Conservation (phyloP, 306 rosid genomes). For the Senna tora region DNA sequence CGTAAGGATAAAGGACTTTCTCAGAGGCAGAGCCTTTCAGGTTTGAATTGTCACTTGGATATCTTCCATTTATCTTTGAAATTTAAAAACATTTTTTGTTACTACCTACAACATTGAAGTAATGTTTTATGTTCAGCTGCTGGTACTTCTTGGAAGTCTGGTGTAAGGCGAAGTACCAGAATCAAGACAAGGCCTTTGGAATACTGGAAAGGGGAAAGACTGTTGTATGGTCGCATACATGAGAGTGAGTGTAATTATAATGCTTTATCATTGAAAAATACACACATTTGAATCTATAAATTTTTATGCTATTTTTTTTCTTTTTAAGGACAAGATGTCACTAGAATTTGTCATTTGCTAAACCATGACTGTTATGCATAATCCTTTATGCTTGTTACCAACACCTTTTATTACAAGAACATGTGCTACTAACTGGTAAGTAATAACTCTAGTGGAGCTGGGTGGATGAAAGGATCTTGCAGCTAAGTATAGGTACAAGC, state of each 20-base stretch:
- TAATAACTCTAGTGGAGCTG: background rate
- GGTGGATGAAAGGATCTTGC: background rate
- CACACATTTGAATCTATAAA: background rate
- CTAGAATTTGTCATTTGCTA: background rate
- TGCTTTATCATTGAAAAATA: slow-evolving; percentile 10
- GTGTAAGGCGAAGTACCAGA: slow-evolving; percentile 71
- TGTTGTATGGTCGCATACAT: slow-evolving; percentile 66
- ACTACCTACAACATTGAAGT: background rate
- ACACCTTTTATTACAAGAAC: background rate
- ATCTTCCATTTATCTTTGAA: background rate
- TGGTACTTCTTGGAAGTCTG: slow-evolving; percentile 58
- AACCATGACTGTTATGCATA: slow-evolving; percentile 1
- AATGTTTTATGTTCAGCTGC: slow-evolving; percentile 46
- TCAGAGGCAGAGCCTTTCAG: slow-evolving; percentile 68
- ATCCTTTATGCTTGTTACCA: background rate
- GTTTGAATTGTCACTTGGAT: slow-evolving; percentile 30
- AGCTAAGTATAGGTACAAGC: background rate
- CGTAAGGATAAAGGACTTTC: slow-evolving; percentile 29
- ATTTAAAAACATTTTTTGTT: background rate
- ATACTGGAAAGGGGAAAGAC: slow-evolving; percentile 71
- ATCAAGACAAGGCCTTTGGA: slow-evolving; percentile 64
- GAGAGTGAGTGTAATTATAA: slow-evolving; percentile 47
- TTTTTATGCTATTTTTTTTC: background rate
- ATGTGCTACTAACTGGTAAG: background rate
- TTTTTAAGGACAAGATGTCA: background rate